phyloP scores from a whole-genome alignment of 139 green algal species.

The Chlorella sp. region DNA sequence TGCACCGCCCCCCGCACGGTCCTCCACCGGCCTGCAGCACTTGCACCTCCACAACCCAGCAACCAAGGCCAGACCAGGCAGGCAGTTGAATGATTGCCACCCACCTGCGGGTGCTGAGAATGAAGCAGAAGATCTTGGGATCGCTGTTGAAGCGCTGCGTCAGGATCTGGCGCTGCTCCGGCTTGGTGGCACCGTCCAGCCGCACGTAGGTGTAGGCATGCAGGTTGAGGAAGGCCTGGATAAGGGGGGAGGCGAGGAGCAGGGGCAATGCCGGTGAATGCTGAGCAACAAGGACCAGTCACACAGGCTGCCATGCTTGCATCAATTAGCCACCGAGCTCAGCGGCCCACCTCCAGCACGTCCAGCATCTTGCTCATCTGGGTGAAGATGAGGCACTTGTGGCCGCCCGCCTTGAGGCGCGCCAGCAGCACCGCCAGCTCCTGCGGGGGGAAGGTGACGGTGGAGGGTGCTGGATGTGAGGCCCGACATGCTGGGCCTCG shows the following conservation, averaged over 20 bases:
- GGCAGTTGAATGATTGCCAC: background rate
- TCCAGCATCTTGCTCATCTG: conserved; percentile 98
- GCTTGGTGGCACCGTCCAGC: conserved; percentile 96
- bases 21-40: too few species aligned
- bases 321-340: background rate
- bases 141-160: conserved; percentile 95
- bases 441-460: conserved; percentile 41
- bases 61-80: too few species aligned
- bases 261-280: too few species aligned
- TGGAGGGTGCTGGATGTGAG: background rate
- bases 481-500: too few species aligned
- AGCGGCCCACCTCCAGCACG: conserved; percentile 86
- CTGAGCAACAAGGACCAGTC: background rate
- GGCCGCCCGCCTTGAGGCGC: conserved; percentile 79
- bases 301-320: too few species aligned
- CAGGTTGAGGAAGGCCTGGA: conserved; percentile 90
- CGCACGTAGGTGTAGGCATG: conserved; percentile 94
- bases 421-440: conserved; percentile 85
- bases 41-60: too few species aligned
- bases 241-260: background rate
- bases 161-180: conserved; percentile 91
- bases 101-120: conserved; percentile 88
- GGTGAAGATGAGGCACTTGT: conserved; percentile 97
- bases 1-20: too few species aligned
- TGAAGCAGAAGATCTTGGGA: conserved; percentile 94